Base-by-base conservation (phyloP, 2,329 filamentous ascomycete species). In the Trichocomaceae sp. region DNA sequence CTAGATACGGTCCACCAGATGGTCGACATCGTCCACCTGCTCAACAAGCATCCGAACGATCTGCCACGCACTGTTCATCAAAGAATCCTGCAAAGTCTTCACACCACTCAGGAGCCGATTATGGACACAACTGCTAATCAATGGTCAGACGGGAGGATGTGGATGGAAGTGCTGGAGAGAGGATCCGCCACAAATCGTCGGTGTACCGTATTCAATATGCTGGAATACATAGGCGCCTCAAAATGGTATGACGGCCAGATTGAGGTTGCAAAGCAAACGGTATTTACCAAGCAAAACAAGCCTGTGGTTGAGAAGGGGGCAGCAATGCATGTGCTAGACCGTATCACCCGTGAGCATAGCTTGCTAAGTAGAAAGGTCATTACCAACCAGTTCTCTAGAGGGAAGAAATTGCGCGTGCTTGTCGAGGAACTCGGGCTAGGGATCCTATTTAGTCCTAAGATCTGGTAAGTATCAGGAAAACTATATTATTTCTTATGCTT, bases 391-490 rank as follows among this genome's bases (percentile, higher is more conserved):
- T 42, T 23, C 48, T 50, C 48, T n/a, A 26, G 48, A 42, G 85
- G 79, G 72, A 83, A 85, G 83, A 86, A 85, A 62, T 85, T 83
- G 13, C 0, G 83, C 85, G 66, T 85, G 83, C 55, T 82, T 81
- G 64, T 83, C 22, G 20, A 50, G n/a, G 10, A 41, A 20, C n/a
- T 50, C 5, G 8, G 48, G n/a, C 48, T 50, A 20, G 47, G 47
- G 9, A 50, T 50, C 5, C 22, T 50, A 15, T 17, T 50, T 17
- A 50, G 35, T 6, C 22, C 35, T 7, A 31, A 42, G 3, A 50
- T 22, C 22, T 44, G 41, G 6, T 22, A 46, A 46, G 10, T 20
- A 3, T 5, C 42, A 26, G n/a, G 15, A 10, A 15, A 46, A 23
- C 26, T 5, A 47, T 20, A 26, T n/a, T 20, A 10, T 19, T 23